Base-by-base conservation (phyloP, 352 stramenopile genomes). In the Phytophthora pinifolia region DNA sequence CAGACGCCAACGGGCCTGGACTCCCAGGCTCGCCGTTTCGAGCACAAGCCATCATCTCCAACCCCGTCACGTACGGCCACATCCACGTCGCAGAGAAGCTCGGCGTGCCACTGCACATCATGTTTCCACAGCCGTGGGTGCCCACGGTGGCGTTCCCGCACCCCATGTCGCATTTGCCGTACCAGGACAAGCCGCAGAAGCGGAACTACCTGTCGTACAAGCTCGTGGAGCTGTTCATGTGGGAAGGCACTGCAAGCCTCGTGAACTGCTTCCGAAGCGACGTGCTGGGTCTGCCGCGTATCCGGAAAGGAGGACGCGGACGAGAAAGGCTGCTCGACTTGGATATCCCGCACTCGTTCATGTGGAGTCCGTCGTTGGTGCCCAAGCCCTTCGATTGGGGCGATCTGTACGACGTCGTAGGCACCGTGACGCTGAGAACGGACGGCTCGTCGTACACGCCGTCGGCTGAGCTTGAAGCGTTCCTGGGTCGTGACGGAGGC, bases 11-110 rank as follows among this genome's bases (percentile, higher is more conserved):
- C 15, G 76, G 70, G 1, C 46, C 48, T 0, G 70, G 72, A 3
- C 41, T 74, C 10, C 65, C 41, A 15, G 70, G 67, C 4, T 45
- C 43, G 15, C 63, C 80, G 1, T 97, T 97, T 61, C 76, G 77
- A 32, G 89, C 90, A 0, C 70, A 97, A 59, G 88, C 87, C 9
- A 96, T 98, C 36, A 98, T 98, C 65, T 84, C 87, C 15, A 98
- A 98, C 59, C 91, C 92, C 4, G 86, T 96, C 1, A 84, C 76
- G 18, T 95, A 96, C 33, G 90, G 86, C 15, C 90, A 97, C 65
- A 88, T 96, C 41, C 89, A 97, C 63, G 89, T 96, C 6, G 91
- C 89, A 1, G 92, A 98, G 64, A 82, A 82, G 22, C 72, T 98
- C 8, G 86, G 79, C 2, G 86, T 97, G 25, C 89, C 91, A 13